Evolutionary conservation across 2,329 filamentous ascomycete genomes (phyloP), one percentile per base, ranked within the genome.

Genomic region (Diaporthe sp.): DNA sequence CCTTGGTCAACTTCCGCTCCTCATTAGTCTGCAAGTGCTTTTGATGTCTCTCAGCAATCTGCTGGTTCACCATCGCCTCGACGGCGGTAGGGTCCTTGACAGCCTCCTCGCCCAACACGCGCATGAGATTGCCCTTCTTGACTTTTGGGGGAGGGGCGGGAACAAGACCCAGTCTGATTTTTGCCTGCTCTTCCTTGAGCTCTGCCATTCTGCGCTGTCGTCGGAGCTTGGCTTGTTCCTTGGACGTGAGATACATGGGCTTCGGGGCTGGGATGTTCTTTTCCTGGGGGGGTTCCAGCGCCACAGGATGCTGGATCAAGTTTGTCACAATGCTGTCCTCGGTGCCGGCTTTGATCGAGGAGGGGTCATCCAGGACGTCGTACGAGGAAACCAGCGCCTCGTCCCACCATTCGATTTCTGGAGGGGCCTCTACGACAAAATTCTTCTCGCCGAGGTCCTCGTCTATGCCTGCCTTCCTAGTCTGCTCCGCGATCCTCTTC

Each of bases 1-100:
- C 96, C 80, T 97, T 96, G 39, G 93, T 96, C 74, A 99, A 88
- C 82, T 96, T 96, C 76, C 97, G 92, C 53, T 94, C 93, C 79
- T 96, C 93, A 83, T 99, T 99, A 75, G 89, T 87, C 55, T 91
- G 85, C 75, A 96, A 87, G 84, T 99, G 97, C 78, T 93, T 90
- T 76, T 94, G 89, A 75, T 93, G 92, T 57, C 97, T 94, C 77
- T 97, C 95, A 39, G 94, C 94, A 78, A 99, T 98, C 84, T 99
- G 95, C 72, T 93, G 90, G 83, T 97, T 98, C 70, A 99, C 97
- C 34, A 95, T 92, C 69, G 95, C 95, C 85, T 99, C 97, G 61
- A 99, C 97, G 5, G 97, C 97, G 0, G 97, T 99, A 9, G 97
- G 97, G 84, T 99, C 97, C 82, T 98, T 97, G 79, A 99, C 96